Base-by-base conservation (phyloP, 805 yeast genomes). In the Candida suzukii region DNA sequence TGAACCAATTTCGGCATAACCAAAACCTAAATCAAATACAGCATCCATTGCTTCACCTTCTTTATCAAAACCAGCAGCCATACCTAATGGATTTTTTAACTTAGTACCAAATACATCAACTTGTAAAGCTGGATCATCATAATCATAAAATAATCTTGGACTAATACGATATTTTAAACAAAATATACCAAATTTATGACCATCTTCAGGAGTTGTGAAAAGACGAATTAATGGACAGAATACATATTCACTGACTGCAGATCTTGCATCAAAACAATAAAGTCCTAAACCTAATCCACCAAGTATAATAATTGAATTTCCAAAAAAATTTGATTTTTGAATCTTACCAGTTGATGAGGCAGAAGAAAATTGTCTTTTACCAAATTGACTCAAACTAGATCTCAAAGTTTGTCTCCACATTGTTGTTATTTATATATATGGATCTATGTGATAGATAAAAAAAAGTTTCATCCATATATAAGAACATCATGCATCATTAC, bases 11-110 rank as follows among this genome's bases (percentile, higher is more conserved):
- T 91, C 98, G 48, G 88, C 93, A 60, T 87, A 87, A 14, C 91
- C 78, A 54, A 90, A 90, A 2, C 98, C 98, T 41, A 74, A 57
- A 47, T 80, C 71, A 51, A 82, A 80, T 44, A 91, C 69, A 0
- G 88, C 66, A 52, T 91, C 97, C 50, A 91, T 78, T 18, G 87
- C 95, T 56, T 88, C 95, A 40, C 87, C 98, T 54, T 90, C 82
- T 64, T 91, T 91, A 62, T 91, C 98, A 48, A 91, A 74, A 12
- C 98, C 98, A 21, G 98, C 98, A 38, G 98, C 97, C 52, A 90
- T 72, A 13, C 97, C 97, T 38, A 91, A 68, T 20, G 98, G 97
- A 42, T 82, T 80, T 18, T 72, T 71, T 56, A 91, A 64, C 0
- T 54, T 66, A 41, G 68, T 73, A 9, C 87, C 88, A 57, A 86